Base-by-base conservation (phyloP, 345 rosid genomes). In the Boechera divaricarpa region DNA sequence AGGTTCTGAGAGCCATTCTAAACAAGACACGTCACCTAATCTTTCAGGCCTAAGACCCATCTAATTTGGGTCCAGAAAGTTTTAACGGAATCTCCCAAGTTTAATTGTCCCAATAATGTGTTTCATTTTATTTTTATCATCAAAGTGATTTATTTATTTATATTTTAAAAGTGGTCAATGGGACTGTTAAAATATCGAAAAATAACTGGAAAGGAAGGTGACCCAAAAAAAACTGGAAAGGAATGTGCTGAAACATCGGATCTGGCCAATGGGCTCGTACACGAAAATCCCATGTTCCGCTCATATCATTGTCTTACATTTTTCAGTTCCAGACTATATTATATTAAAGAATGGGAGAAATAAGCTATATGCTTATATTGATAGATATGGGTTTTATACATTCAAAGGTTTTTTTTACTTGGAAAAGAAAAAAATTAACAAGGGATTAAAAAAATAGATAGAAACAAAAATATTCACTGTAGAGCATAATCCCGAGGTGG, bases 211-310 rank as follows among this genome's bases (percentile, higher is more conserved):
- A 44, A 67, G 41, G 52, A 67, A 48, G 45, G 16, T 29, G 78
- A 21, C 24, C 24, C 21, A 18, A 21, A 21, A 21, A 21, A 21
- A 56, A 52, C 10, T 63, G 35, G 24, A 33, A 44, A 67, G 32
- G 42, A 67, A 48, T 45, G 16, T 16, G 78, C 78, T 66, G 72
- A 74, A 72, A 72, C 76, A 72, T 56, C 72, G 65, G 78, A 74
- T 67, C 72, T 74, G 66, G 67, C 51, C 72, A 66, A 66, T 67
- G 67, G 49, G 57, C 24, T 44, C 6, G 42, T 63, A 63, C 61
- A 53, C 39, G 39, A 72, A 63, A 53, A 24, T 55, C 65, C 72
- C 78, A 74, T 66, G 59, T 66, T 74, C 71, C 11, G 15, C 57
- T 73, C 77, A 53, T 62, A 62, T 62, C 62, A 73, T 38, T 72